phyloP scores from a whole-genome alignment of 169 alveolate genomes.

The Pseudocohnilembus persalinus region DNA sequence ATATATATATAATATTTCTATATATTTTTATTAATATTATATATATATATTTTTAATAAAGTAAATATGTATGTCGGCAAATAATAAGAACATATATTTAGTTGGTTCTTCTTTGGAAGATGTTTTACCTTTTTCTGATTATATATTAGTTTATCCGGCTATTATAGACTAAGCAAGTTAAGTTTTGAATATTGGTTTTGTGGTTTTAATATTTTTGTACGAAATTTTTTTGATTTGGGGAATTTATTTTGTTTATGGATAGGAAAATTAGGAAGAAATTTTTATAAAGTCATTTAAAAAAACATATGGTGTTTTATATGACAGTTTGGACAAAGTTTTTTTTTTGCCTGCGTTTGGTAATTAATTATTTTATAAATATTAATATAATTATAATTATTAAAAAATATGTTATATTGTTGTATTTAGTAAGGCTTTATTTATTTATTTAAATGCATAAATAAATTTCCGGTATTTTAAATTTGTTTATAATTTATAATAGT shows the following conservation, averaged over 20 bases:
- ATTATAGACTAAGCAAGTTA: too few relatives aligned
- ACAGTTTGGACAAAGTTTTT: constrained; percentile 2
- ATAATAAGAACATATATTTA: too few relatives aligned
- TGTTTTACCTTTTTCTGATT: not conserved
- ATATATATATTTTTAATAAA: too few relatives aligned
- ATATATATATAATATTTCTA: too few relatives aligned
- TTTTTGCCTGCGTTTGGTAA: constrained; percentile 5
- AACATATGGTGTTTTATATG: not conserved
- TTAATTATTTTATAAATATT: too few relatives aligned
- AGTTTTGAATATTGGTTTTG: not conserved
- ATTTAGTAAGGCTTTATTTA: not conserved
- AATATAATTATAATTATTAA: too few relatives aligned
- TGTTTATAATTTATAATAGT: not conserved
- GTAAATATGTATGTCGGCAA: not conserved
- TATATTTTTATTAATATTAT: too few relatives aligned
- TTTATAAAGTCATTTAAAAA: constrained; percentile 2
- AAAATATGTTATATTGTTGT: not conserved
- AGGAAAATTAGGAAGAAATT: constrained; percentile 1
- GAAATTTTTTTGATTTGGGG: not conserved
- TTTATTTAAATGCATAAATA: too few relatives aligned
- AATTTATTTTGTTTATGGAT: not conserved
- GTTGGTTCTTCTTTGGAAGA: not conserved
- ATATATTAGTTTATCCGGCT: not conserved
- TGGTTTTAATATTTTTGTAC: not conserved
- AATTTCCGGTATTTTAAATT: too few relatives aligned